Conservation (phyloP, 1,284 basidiomycete genomes). For the Moesziomyces sp. region DNA sequence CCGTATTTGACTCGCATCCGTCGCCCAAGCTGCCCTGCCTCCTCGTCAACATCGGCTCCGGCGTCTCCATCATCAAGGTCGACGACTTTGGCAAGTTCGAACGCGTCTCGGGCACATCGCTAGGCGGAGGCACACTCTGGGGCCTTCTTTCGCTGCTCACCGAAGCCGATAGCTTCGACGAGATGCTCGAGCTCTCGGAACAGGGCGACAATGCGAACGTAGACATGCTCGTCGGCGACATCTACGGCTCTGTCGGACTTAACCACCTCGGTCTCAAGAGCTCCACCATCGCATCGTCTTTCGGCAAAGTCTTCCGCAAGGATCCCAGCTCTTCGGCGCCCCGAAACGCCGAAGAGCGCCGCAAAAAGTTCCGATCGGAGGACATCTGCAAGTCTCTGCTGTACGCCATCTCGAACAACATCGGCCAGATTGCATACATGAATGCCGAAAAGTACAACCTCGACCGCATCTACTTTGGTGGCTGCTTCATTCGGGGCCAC, state of each 20-base stretch:
- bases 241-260: constrained; percentile 84
- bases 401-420: constrained; percentile 98
- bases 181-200: constrained; percentile 95
- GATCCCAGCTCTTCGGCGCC: constrained; percentile 41
- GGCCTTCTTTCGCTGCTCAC: constrained; percentile 92
- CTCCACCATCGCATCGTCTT: constrained; percentile 95
- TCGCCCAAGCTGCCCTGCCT: constrained; percentile 86
- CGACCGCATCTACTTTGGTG: constrained; percentile 98
- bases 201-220: constrained; percentile 91
- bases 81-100: constrained; percentile 95
- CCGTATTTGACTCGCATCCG: constrained; percentile 83
- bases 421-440: constrained; percentile 99
- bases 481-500: constrained; percentile 98
- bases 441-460: constrained; percentile 99
- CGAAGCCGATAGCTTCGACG: constrained; percentile 94
- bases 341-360: constrained; percentile 64
- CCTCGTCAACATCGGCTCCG: constrained; percentile 97
- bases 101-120: constrained; percentile 93
- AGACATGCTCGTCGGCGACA: constrained; percentile 99
- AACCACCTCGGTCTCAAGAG: constrained; percentile 82
- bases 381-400: constrained; percentile 89
- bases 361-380: constrained; percentile 83
- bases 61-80: constrained; percentile 96
- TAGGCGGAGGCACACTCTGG: constrained; percentile 99
- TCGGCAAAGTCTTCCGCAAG: constrained; percentile 98